phyloP scores from a whole-genome alignment of 345 rosid species.

The Eucalyptus tenuipes region DNA sequence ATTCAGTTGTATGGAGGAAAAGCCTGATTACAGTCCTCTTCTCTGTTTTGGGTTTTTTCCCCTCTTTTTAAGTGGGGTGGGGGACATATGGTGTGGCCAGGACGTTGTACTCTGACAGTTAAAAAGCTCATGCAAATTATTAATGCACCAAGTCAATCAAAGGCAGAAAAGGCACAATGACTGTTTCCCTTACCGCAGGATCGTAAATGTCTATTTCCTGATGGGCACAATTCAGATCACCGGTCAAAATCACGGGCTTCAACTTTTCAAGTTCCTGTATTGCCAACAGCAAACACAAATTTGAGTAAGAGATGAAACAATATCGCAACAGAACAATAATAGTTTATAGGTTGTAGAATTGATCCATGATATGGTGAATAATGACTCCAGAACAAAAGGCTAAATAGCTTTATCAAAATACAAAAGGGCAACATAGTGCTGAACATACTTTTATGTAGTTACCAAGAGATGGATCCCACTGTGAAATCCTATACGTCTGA shows the following conservation, averaged over 20 bases:
- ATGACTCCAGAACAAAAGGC: not conserved
- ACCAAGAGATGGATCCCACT: constrained; percentile 86
- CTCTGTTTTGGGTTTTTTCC: not conserved
- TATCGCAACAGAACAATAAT: not conserved
- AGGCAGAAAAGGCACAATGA: not conserved
- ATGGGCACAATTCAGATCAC: constrained; percentile 94
- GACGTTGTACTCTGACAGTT: not conserved
- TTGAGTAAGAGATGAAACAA: not conserved
- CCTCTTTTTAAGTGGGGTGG: not conserved
- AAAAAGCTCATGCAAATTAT: not conserved
- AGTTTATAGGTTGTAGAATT: not conserved
- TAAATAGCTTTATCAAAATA: not conserved
- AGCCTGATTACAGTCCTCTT: not conserved
- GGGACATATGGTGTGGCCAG: not conserved
- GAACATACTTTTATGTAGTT: constrained; percentile 64
- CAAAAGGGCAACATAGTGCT: not conserved
- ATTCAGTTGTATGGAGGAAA: not conserved
- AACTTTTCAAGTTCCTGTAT: constrained; percentile 83
- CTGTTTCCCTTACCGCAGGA: constrained; percentile 48
- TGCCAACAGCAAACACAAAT: not conserved
- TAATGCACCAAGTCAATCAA: not conserved
- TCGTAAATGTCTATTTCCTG: constrained; percentile 84
- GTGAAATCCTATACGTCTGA: constrained; percentile 56
- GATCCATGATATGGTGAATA: not conserved
- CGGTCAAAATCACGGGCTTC: constrained; percentile 91